Percentiles rank a stretch among this genome's conserved stretches.
These are phyloP conservation scores for Ceratobasidium sp. DNA, from an alignment of 1,284 basidiomycete species.

Conservation along the genomic window DNA sequence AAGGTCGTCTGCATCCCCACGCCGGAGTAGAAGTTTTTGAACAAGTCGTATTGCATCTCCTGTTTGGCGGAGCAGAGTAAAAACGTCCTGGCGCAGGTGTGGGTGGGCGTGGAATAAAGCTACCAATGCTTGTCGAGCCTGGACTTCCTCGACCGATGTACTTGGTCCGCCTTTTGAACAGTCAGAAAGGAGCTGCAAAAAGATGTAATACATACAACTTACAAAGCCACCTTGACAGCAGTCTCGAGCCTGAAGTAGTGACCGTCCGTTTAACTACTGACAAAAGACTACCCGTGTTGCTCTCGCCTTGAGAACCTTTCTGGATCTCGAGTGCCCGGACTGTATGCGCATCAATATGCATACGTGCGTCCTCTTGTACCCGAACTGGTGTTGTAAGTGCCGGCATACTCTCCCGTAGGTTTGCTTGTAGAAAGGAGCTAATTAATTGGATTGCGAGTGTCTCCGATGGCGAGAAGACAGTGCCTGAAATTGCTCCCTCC, in stretches of 20 bases:
- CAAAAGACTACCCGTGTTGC: constrained; percentile 79
- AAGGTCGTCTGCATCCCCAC: constrained; percentile 78
- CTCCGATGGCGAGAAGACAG: constrained; percentile 62
- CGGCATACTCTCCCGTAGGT: constrained; percentile 87
- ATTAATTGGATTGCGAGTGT: constrained; percentile 74
- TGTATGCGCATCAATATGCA: constrained; percentile 94
- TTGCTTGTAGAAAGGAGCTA: constrained; percentile 75
- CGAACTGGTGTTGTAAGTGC: constrained; percentile 70
- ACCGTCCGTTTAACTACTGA: constrained; percentile 83
- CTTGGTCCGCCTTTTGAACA: constrained; percentile 82
- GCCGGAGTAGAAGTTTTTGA: constrained; percentile 81
- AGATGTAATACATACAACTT: constrained; percentile 52
- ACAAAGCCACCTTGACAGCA: constrained; percentile 84
- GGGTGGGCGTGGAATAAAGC: constrained; percentile 75
- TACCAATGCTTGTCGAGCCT: constrained; percentile 83
- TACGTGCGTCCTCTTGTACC: constrained; percentile 70
- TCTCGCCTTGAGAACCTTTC: constrained; percentile 81
- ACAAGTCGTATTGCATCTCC: constrained; percentile 84
- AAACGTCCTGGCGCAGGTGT: constrained; percentile 78
- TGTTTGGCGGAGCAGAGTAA: constrained; percentile 68
- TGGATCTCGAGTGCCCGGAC: constrained; percentile 90
- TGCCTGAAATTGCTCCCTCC: not conserved
- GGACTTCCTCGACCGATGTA: constrained; percentile 79
- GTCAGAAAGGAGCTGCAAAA: not conserved
- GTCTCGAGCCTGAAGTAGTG: constrained; percentile 84